These are phyloP conservation scores for Xylariaceae sp. DNA, from an alignment of 2,329 filamentous ascomycete species.

Conservation along the genomic window DNA sequence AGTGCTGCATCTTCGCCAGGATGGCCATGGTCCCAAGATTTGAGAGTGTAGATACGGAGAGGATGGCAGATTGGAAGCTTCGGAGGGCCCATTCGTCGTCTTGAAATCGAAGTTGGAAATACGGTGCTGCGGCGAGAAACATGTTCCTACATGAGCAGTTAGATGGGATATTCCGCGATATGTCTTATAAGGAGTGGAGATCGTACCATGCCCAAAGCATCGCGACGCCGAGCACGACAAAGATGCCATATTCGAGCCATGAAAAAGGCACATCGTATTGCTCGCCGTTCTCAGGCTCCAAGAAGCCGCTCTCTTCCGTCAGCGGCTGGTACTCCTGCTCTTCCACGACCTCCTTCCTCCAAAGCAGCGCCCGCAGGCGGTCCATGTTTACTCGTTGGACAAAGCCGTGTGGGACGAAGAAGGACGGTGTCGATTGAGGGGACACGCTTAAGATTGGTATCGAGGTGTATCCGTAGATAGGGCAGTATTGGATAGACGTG, in stretches of 20 bases:
- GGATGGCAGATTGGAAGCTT: slow-evolving; percentile 86
- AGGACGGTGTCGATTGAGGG: too few species aligned
- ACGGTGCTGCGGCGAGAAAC: slow-evolving; percentile 92
- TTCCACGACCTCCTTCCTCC: slow-evolving; percentile 24
- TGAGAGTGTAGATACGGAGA: slow-evolving; percentile 79
- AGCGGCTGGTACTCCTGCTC: slow-evolving; percentile 35
- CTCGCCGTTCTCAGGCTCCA: slow-evolving; percentile 18
- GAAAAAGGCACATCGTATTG: slow-evolving; percentile 61
- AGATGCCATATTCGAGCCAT: slow-evolving; percentile 81
- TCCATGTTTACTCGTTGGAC: slow-evolving; percentile 36
- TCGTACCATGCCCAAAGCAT: slow-evolving; percentile 98
- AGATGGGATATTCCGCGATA: too few species aligned
- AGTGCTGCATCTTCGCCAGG: slow-evolving; percentile 74
- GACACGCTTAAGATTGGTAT: too few species aligned
- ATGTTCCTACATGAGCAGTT: slow-evolving; percentile 73
- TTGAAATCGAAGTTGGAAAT: slow-evolving; percentile 81
- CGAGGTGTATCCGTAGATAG: too few species aligned
- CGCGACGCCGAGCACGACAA: slow-evolving; percentile 78
- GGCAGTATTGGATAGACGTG: too few species aligned
- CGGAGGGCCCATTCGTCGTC: slow-evolving; percentile 65
- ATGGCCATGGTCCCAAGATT: slow-evolving; percentile 74
- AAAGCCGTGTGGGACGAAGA: too few species aligned
- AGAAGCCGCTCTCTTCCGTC: slow-evolving; percentile 24
- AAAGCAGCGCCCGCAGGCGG: slow-evolving; percentile 36
- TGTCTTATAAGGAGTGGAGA: slow-evolving; percentile 11